Conservation (phyloP, 495 filamentous ascomycete species). For the Collariella sp. region DNA sequence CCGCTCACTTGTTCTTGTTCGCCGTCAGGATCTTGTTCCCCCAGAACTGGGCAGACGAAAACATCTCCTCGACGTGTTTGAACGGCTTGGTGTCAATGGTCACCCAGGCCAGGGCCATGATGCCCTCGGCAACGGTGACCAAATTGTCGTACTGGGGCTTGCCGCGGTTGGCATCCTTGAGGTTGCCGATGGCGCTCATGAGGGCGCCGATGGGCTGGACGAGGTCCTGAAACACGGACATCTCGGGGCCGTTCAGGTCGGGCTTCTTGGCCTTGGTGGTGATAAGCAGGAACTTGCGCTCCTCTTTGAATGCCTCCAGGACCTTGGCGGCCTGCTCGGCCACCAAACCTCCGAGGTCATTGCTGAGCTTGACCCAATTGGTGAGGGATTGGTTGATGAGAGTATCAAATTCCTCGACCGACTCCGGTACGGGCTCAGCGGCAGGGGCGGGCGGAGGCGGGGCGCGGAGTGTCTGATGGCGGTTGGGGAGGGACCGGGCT, state of each 20-base stretch:
- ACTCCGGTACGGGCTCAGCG: conserved; percentile 57
- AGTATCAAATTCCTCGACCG: conserved; percentile 76
- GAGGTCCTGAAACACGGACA: conserved; percentile 54
- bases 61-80: conserved; percentile 69
- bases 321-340: conserved; percentile 57
- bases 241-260: conserved; percentile 54
- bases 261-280: conserved; percentile 91
- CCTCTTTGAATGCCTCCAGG: conserved; percentile 57
- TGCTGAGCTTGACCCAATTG: conserved; percentile 69
- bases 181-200: conserved; percentile 63
- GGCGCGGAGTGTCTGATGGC: conserved; percentile 14
- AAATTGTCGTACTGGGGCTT: conserved; percentile 67
- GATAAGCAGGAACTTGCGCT: conserved; percentile 80
- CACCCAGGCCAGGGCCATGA: conserved; percentile 79
- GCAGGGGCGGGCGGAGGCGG: conserved; percentile 27
- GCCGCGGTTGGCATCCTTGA: conserved; percentile 68
- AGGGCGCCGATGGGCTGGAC: conserved; percentile 75
- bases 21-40: conserved; percentile 86
- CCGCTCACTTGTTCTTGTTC: conserved; percentile 79
- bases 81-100: conserved; percentile 67
- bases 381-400: conserved; percentile 68
- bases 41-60: conserved; percentile 76
- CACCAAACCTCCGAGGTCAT: conserved; percentile 65
- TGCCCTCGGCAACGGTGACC: conserved; percentile 79
- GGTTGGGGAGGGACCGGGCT: conserved; percentile 26